Conservation (phyloP, 495 filamentous ascomycete species). For the Coniosporium apollinis region DNA sequence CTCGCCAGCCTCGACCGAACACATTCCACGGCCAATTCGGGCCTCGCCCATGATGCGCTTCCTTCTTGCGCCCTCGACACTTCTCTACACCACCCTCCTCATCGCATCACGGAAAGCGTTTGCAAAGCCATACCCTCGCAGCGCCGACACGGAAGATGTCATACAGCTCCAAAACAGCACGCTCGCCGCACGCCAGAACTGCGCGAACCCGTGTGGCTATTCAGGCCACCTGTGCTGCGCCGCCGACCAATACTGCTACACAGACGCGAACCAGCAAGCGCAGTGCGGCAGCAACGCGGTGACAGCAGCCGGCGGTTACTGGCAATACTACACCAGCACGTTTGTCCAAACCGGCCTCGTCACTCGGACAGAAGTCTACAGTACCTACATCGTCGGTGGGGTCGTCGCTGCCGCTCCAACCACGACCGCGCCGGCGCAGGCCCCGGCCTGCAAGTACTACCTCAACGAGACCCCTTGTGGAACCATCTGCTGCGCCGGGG, state of each 20-base stretch:
- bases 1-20: no score
- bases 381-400: conserved; percentile 30
- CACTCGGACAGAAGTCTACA: conserved; percentile 52
- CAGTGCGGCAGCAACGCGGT: conserved; percentile 30
- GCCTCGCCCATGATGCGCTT: conserved; percentile 12
- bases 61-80: conserved; percentile 10
- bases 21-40: conserved; percentile 10
- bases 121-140: conserved; percentile 13
- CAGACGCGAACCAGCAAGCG: conserved; percentile 38
- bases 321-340: conserved; percentile 53
- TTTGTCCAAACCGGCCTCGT: conserved; percentile 47
- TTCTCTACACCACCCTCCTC: conserved; percentile 16
- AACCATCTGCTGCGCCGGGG: conserved; percentile 52
- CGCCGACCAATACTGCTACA: conserved; percentile 41
- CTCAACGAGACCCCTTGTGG: conserved; percentile 54
- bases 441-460: conserved; percentile 7
- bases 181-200: conserved; percentile 31
- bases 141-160: background rate
- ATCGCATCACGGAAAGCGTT: conserved; percentile 4
- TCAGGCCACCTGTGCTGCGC: conserved; percentile 51
- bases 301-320: conserved; percentile 25
- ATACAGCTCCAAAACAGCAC: conserved; percentile 2
- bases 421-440: conserved; percentile 10
- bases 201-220: conserved; percentile 51
- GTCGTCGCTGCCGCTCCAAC: no score